Conservation (phyloP, 768 basidiomycete species). For the Omphalotus guepiniiformis region DNA sequence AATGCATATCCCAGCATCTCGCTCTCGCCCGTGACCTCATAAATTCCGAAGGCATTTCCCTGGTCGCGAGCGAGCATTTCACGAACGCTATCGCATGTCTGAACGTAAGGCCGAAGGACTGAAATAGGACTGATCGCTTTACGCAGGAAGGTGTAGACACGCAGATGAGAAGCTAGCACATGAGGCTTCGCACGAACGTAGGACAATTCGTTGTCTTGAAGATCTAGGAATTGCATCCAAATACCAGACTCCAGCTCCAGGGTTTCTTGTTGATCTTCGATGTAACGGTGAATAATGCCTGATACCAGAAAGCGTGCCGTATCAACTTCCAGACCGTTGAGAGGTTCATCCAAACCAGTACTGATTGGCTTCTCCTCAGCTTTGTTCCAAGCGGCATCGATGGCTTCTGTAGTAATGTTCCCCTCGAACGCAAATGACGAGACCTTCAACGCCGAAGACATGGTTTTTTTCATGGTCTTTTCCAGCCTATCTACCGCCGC, state of each 20-base stretch:
- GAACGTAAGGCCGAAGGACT: constrained; percentile 28
- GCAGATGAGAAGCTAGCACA: constrained; percentile 47
- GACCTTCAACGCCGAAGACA: constrained; percentile 13
- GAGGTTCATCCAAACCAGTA: constrained; percentile 19
- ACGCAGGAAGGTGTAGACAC: constrained; percentile 51
- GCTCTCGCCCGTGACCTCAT: constrained; percentile 47
- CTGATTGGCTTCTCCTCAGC: constrained; percentile 28
- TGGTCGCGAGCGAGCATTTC: constrained; percentile 53
- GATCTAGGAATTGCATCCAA: constrained; percentile 49
- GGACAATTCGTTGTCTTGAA: constrained; percentile 55
- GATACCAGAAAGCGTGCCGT: constrained; percentile 53
- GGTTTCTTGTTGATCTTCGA: constrained; percentile 25
- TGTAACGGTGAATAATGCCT: constrained; percentile 42
- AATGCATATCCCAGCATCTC: constrained; percentile 64
- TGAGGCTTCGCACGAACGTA: constrained; percentile 44
- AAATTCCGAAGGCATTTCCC: constrained; percentile 68
- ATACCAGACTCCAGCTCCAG: constrained; percentile 12
- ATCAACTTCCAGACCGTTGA: constrained; percentile 55
- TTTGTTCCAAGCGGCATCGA: constrained; percentile 45
- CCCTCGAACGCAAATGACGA: constrained; percentile 10
- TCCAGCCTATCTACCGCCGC: constrained; percentile 32
- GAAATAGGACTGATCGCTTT: constrained; percentile 24
- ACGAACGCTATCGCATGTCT: constrained; percentile 43
- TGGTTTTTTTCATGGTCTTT: constrained; percentile 21
- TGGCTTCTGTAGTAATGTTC: constrained; percentile 30